A percentile compares a stretch with the other conserved stretches of the same genome.
Evolutionary conservation across 2,329 filamentous ascomycete genomes (phyloP).

Genomic region (Tetracladium maxilliforme): DNA sequence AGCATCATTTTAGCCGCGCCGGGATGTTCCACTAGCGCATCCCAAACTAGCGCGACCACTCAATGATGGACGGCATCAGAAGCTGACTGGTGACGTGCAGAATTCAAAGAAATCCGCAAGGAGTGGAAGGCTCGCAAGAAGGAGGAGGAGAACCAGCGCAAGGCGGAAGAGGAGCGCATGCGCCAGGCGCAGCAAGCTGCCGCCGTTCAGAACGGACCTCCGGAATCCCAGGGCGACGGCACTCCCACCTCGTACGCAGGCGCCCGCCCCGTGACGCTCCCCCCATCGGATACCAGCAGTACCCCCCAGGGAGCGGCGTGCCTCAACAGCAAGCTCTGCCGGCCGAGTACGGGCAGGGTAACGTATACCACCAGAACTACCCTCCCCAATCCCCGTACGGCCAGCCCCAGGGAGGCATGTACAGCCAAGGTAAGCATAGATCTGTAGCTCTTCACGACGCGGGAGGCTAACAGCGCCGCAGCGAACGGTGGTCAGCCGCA

Average conservation of each 20-base stretch:
- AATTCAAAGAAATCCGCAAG: slow-evolving; percentile 98
- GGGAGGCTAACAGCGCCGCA: too few relatives aligned
- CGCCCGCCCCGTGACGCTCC: slow-evolving; percentile 51
- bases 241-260: slow-evolving; percentile 29
- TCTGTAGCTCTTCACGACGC: too few relatives aligned
- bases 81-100: too few relatives aligned
- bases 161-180: slow-evolving; percentile 74
- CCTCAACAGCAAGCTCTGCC: slow-evolving; percentile 57
- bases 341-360: slow-evolving; percentile 39
- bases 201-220: slow-evolving; percentile 28
- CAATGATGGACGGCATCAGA: too few relatives aligned
- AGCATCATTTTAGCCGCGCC: too few relatives aligned
- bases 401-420: slow-evolving; percentile 33
- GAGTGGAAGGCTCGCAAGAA: slow-evolving; percentile 99
- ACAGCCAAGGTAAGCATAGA: slow-evolving; percentile 41
- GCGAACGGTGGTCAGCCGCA: too few relatives aligned
- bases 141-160: slow-evolving; percentile 84
- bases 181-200: slow-evolving; percentile 49
- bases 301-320: slow-evolving; percentile 33
- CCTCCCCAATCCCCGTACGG: slow-evolving; percentile 43
- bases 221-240: slow-evolving; percentile 38
- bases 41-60: too few relatives aligned
- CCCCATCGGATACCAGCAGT: slow-evolving; percentile 58
- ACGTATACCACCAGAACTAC: slow-evolving; percentile 38
- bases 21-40: too few relatives aligned